Evolutionary conservation across 2,329 filamentous ascomycete genomes (phyloP).

Genomic region (Daldinia sp.): DNA sequence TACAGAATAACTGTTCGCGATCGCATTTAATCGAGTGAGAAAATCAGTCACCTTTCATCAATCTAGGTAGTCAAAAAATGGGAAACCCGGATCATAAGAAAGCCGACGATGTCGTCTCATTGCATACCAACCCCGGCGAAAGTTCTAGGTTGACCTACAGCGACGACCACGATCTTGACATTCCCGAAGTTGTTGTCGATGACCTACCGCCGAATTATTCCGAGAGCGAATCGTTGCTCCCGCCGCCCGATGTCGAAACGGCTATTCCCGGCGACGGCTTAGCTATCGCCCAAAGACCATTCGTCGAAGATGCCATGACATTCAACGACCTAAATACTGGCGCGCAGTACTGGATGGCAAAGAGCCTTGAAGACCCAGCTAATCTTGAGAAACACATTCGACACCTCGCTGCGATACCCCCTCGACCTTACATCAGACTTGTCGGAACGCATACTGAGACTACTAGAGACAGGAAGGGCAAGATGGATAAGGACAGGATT

Average conservation of each 20-base stretch:
- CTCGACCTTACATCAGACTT: slow-evolving; percentile 65
- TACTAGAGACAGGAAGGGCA: slow-evolving; percentile 57
- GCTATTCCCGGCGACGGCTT: slow-evolving; percentile 6
- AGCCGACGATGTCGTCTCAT: slow-evolving; percentile 46
- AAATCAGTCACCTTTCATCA: neutral
- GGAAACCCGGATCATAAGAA: slow-evolving; percentile 44
- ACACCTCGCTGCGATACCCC: slow-evolving; percentile 61
- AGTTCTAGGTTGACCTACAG: slow-evolving; percentile 35
- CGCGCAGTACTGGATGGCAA: slow-evolving; percentile 59
- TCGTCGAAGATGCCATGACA: slow-evolving; percentile 35
- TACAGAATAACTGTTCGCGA: neutral
- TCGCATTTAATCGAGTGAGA: neutral
- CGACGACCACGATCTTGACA: slow-evolving; percentile 46
- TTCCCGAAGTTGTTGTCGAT: slow-evolving; percentile 46
- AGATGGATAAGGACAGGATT: slow-evolving; percentile 60
- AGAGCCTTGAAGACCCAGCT: slow-evolving; percentile 59
- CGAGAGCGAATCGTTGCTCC: slow-evolving; percentile 43
- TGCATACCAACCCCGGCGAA: slow-evolving; percentile 47
- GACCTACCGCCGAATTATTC: slow-evolving; percentile 51
- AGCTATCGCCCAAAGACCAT: slow-evolving; percentile 9
- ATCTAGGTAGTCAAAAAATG: slow-evolving; percentile 41
- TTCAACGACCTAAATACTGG: slow-evolving; percentile 52
- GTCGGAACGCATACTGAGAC: slow-evolving; percentile 65
- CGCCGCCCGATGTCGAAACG: slow-evolving; percentile 18
- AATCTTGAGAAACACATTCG: slow-evolving; percentile 60